Evolutionary conservation across 306 rosid species (phyloP), one percentile per base, ranked within the genome.

Genomic region (Lathyrus sativus): DNA sequence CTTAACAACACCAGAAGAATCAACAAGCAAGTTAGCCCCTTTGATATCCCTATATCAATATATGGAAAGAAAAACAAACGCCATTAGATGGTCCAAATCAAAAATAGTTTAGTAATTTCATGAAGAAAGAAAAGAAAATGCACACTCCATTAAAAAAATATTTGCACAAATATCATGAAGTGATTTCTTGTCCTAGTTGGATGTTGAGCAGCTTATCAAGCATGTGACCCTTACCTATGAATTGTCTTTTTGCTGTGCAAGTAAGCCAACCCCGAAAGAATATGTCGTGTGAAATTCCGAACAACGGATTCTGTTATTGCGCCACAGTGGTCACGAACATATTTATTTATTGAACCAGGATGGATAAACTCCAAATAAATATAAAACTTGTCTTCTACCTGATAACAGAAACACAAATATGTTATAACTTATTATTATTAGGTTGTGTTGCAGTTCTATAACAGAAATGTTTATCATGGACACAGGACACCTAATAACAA

Each of bases 11-110:
- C 99, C 99, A 48, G 78, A 59, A 61, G 96, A 88, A 82, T 95
- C 97, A 63, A 95, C 99, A 62, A 95, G 96, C 85, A 95, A 83
- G 82, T 95, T 95, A 50, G 97, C 97, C 56, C 99, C 99, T 68
- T 90, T 95, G 73, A 95, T 90, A 81, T 95, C 99, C 86, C 99
- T 95, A 60, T 5, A 74, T 42, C 39, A 37, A 59, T 55, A 46
- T 56, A 48, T 31, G 17, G 48, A 65, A 73, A 62, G 41, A 57
- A 61, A 54, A 26, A 26, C 0, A 31, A 45, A 49, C 35, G 61
- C 49, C 60, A 49, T 17, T 37, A 45, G 19, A 57, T 41, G 42
- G 26, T 42, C 43, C 15, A 7, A 46, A 46, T 65, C 22, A 56
- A 65, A 41, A 43, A 46, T 26, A 6, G 35, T 57, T 38, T 13